phyloP scores from a whole-genome alignment of 2,329 filamentous ascomycete species.

The Claviceps pusilla region DNA sequence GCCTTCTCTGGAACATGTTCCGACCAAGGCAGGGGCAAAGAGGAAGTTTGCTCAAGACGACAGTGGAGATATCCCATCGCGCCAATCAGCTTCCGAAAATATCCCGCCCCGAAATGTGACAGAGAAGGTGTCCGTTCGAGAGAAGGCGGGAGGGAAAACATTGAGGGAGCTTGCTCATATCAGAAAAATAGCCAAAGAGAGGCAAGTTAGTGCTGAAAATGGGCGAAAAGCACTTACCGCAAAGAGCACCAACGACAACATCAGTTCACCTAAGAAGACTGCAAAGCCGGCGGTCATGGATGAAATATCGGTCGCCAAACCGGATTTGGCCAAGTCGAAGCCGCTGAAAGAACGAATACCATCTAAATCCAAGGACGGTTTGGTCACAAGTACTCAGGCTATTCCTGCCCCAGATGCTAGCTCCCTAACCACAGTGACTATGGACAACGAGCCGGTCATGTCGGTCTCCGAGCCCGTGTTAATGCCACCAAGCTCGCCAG shows the following conservation, averaged over 20 bases:
- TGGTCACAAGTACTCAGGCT: conserved; percentile 10
- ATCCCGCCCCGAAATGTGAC: neutral
- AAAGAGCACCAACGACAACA: conserved; percentile 46
- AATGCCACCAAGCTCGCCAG: conserved; percentile 34
- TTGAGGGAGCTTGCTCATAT: conserved; percentile 31
- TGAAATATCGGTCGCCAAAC: conserved; percentile 25
- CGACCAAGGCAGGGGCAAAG: conserved; percentile 36
- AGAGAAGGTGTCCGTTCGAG: conserved; percentile 16
- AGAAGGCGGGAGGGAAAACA: conserved; percentile 25
- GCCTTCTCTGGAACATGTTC: conserved; percentile 5
- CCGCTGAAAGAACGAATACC: conserved; percentile 12
- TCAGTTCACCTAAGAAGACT: conserved; percentile 43
- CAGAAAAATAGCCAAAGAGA: conserved; percentile 26
- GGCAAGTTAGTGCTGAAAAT: conserved; percentile 13
- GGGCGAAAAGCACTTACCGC: conserved; percentile 34
- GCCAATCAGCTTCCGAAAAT: conserved; percentile 16
- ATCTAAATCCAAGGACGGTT: conserved; percentile 14
- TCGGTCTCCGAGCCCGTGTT: conserved; percentile 25
- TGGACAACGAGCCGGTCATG: conserved; percentile 11
- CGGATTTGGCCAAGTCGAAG: conserved; percentile 18
- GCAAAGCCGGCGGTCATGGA: conserved; percentile 19
- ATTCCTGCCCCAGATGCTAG: conserved; percentile 7
- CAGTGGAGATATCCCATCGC: conserved; percentile 11
- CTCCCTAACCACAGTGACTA: conserved; percentile 7
- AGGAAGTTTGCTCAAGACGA: conserved; percentile 45